Evolutionary conservation across 2,329 filamentous ascomycete species (phyloP), one percentile per base, ranked within the genome.

Genomic region (Exophiala lecanii-corni): DNA sequence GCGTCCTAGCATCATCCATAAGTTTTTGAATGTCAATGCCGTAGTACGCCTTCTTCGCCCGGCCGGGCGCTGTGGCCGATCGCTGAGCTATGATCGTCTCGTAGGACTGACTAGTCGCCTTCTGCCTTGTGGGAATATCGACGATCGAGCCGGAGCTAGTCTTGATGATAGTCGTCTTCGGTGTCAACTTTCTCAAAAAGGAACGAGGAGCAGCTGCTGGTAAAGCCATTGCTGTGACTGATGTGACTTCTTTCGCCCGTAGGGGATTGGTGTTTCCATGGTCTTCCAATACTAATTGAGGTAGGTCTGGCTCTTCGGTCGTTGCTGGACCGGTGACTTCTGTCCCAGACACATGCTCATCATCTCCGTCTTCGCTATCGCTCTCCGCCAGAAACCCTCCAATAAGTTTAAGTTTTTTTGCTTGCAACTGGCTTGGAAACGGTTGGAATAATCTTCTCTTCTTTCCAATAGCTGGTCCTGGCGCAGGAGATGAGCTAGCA

Each of bases 11-110:
- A 12, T 83, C 76, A 43, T 86, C 82, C 44, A 97, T 75, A 28
- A 98, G 69, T 42, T 80, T 73, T 62, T 96, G 89, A 23, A 98
- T 92, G 35, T 95, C 84, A 52, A 98, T 84, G 7, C 92, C 92
- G 61, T 95, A 98, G 65, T 89, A 97, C 55, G 82, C 74, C 51
- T 71, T 75, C 36, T 71, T 69, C 13, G 79, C 79, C 55, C 70
- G 72, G 13, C 75, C 75, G 21, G 70, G 63, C n/a, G 62, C 60
- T 2, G 66, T 65, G 3, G 60, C 63, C 6, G 77, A 79, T 10
- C 76, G 69, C 37, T 69, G 62, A 13, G 76, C 76, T 47, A 79
- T 69, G 3, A 77, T 59, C 47, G 69, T 65, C 55, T 80, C 72
- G 45, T 76, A 79, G 0, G 74, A 64, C 5, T 71, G 45, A 1